These are phyloP conservation scores for Copromyces sp. DNA, from an alignment of 495 filamentous ascomycete genomes.

Conservation along the genomic window DNA sequence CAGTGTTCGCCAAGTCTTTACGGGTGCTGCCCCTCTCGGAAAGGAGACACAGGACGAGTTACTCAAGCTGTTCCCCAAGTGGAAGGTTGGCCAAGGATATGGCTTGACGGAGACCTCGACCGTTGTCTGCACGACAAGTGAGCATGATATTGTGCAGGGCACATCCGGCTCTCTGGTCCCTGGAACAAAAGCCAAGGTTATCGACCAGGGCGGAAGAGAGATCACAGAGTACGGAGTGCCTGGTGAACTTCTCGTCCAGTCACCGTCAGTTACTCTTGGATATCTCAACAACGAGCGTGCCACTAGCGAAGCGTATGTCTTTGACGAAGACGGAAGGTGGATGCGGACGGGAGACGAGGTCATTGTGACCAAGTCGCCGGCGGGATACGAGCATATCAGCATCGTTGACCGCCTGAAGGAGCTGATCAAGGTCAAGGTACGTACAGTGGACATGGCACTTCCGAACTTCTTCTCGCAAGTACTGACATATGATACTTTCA, in stretches of 20 bases:
- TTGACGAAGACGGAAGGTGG: slow-evolving; percentile 61
- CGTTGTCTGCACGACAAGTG: slow-evolving; percentile 55
- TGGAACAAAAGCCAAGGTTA: slow-evolving; percentile 54
- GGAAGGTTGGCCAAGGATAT: slow-evolving; percentile 69
- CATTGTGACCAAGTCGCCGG: slow-evolving; percentile 50
- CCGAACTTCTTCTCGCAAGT: background rate
- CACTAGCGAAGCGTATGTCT: slow-evolving; percentile 67
- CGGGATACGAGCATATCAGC: slow-evolving; percentile 65
- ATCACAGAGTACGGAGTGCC: slow-evolving; percentile 65
- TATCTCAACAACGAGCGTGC: slow-evolving; percentile 82
- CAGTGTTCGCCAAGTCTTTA: slow-evolving; percentile 57
- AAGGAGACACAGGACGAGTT: slow-evolving; percentile 65
- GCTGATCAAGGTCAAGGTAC: slow-evolving; percentile 85
- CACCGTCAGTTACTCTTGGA: slow-evolving; percentile 67
- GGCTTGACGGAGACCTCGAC: slow-evolving; percentile 78
- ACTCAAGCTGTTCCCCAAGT: slow-evolving; percentile 51
- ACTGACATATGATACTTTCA: slow-evolving; percentile 17
- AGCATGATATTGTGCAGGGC: slow-evolving; percentile 60
- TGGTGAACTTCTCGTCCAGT: slow-evolving; percentile 70
- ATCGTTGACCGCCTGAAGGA: slow-evolving; percentile 90
- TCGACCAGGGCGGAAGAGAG: slow-evolving; percentile 65
- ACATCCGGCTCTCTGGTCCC: slow-evolving; percentile 66
- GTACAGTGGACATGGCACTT: slow-evolving; percentile 8
- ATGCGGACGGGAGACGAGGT: slow-evolving; percentile 84
- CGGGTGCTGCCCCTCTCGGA: slow-evolving; percentile 77